Conservation (phyloP, 306 rosid genomes). For the Spatholobus suberectus region DNA sequence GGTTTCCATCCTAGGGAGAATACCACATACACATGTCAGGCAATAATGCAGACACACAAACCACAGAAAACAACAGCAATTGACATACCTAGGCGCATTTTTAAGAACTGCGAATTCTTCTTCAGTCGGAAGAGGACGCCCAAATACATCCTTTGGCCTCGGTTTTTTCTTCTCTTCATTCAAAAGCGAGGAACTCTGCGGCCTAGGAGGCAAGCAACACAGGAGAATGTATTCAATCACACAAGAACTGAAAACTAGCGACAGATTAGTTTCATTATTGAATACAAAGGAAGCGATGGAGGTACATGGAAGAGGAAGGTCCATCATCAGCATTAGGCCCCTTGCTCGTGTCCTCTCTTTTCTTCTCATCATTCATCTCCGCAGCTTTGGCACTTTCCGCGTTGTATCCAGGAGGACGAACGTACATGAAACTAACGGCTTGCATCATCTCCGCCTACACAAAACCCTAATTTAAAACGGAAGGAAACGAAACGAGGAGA, state of each 20-base stretch:
- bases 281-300: background rate
- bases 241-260: background rate
- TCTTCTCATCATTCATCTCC: constrained; percentile 72
- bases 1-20: background rate
- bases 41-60: background rate
- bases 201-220: constrained; percentile 43
- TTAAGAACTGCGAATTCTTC: constrained; percentile 87
- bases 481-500: background rate
- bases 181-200: constrained; percentile 41
- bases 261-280: background rate
- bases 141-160: constrained; percentile 93
- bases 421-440: constrained; percentile 99
- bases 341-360: constrained; percentile 48
- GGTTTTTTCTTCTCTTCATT: constrained; percentile 70
- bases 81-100: constrained; percentile 88
- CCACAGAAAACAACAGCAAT: background rate
- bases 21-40: background rate
- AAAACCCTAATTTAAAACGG: background rate
- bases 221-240: background rate
- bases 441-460: constrained; percentile 88
- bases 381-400: constrained; percentile 97
- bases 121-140: constrained; percentile 90
- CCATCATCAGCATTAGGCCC: constrained; percentile 47
- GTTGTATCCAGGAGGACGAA: constrained; percentile 95
- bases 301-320: constrained; percentile 62